Evolutionary conservation across 371 early-diverging fungal species (phyloP), one percentile per base, ranked within the genome.

Genomic region (Mortierella sp.): DNA sequence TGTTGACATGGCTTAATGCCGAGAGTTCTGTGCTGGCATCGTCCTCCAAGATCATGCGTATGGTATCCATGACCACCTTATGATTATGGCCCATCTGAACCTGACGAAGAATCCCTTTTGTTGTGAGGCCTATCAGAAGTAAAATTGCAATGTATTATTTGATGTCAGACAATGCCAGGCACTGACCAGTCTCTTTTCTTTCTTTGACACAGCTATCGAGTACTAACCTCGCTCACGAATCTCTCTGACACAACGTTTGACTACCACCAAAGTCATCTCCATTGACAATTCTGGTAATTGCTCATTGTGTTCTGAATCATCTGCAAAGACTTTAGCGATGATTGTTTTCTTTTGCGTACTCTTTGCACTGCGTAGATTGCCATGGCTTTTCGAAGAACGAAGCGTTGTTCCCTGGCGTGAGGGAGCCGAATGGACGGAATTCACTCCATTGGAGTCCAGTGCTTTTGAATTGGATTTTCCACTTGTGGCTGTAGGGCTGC

Each of bases 211-310:
- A 38, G n/a, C 10, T 15, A 28, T 16, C 9, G 11, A 16, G 38
- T 32, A 67, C 73, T 38, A 71, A 32, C 80, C 80, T 79, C 80
- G 70, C 41, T 70, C 74, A 11, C 80, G 80, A 65, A 79, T 79
- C 65, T 79, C 80, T 64, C 68, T 74, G 63, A 79, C 63, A 32
- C 80, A 79, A 32, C 80, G 74, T 61, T 68, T 74, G 55, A 79
- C 80, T 47, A 79, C 67, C 41, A 79, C 38, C 43, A 70, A 57
- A 15, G 80, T 79, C 71, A 79, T 70, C 57, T 79, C 80, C 80
- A 74, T 74, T 8, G 80, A 74, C 28, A 79, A 53, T 41, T 79
- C 80, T 1, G 74, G 65, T n/a, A 65, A 43, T 9, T 58, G 13
- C 3, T 57, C 69, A 8, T 67, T 22, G 19, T 70, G 53, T 24